A percentile compares a stretch with the other conserved stretches of the same genome.
Evolutionary conservation across 495 filamentous ascomycete species (phyloP).

Genomic region (Tricharina praecox): DNA sequence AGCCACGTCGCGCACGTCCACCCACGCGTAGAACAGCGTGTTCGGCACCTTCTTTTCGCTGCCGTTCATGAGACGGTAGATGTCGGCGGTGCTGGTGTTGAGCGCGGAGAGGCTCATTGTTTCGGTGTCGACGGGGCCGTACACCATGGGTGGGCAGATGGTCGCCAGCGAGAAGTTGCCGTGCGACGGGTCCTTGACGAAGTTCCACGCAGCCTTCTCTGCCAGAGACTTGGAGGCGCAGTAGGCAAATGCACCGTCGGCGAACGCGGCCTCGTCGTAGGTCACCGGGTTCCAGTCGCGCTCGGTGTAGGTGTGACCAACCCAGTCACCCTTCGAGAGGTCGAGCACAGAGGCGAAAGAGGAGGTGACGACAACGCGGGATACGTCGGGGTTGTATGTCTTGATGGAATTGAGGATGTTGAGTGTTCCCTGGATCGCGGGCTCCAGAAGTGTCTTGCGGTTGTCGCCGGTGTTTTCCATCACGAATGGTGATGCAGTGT

Average conservation of each 20-base stretch:
- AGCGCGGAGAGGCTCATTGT: slow-evolving; percentile 45
- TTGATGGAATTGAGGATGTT: slow-evolving; percentile 62
- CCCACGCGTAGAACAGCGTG: slow-evolving; percentile 38
- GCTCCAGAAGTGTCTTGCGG: slow-evolving; percentile 66
- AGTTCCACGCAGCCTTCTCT: slow-evolving; percentile 63
- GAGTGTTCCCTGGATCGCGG: slow-evolving; percentile 70
- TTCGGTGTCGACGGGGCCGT: slow-evolving; percentile 53
- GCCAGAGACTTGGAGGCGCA: slow-evolving; percentile 48
- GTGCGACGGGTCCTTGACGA: slow-evolving; percentile 29
- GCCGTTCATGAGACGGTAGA: slow-evolving; percentile 23
- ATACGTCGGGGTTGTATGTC: slow-evolving; percentile 53
- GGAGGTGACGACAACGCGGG: slow-evolving; percentile 66
- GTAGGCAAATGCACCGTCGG: slow-evolving; percentile 45
- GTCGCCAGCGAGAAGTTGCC: slow-evolving; percentile 56
- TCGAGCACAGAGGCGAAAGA: slow-evolving; percentile 68
- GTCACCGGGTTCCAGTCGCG: slow-evolving; percentile 13
- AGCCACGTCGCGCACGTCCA: slow-evolving; percentile 55
- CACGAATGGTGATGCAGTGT: slow-evolving; percentile 46
- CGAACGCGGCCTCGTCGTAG: slow-evolving; percentile 45
- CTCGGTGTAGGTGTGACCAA: slow-evolving; percentile 21
- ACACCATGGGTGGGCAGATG: slow-evolving; percentile 51
- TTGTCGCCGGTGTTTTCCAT: slow-evolving; percentile 38
- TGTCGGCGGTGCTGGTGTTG: slow-evolving; percentile 47
- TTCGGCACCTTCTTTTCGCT: slow-evolving; percentile 39
- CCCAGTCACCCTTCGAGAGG: slow-evolving; percentile 24